Percentiles rank a stretch among this genome's conserved stretches.
Conservation (phyloP, 2,329 filamentous ascomycete genomes). For the Zymoseptoria pseudotritici region DNA sequence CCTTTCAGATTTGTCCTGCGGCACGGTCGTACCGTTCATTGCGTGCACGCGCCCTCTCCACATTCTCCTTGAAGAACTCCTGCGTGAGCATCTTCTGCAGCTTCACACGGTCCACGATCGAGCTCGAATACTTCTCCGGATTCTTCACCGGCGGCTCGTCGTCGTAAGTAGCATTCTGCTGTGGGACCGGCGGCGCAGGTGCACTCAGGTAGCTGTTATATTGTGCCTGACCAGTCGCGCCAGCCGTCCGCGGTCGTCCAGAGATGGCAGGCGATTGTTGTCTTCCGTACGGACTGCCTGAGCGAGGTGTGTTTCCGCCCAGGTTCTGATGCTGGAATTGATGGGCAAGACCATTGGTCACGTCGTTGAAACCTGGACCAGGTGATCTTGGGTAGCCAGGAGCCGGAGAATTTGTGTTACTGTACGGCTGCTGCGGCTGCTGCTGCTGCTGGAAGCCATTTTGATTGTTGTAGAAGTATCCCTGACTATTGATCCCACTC, state of each 20-base stretch:
- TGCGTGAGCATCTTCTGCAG: conserved; percentile 59
- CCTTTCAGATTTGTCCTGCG: background rate
- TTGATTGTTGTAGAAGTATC: conserved; percentile 47
- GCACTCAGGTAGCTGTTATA: conserved; percentile 62
- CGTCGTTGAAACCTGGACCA: conserved; percentile 61
- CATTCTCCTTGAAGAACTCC: conserved; percentile 95
- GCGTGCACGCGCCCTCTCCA: conserved; percentile 87
- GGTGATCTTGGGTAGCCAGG: conserved; percentile 53
- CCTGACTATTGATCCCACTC: conserved; percentile 35
- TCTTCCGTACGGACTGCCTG: conserved; percentile 58
- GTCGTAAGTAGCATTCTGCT: conserved; percentile 39
- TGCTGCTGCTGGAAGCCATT: conserved; percentile 36
- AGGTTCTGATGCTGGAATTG: conserved; percentile 97
- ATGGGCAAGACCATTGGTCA: conserved; percentile 83
- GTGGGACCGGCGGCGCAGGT: conserved; percentile 47
- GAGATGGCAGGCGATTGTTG: conserved; percentile 61
- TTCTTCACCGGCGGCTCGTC: conserved; percentile 68
- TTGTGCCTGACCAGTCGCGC: conserved; percentile 51
- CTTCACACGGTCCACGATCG: conserved; percentile 66
- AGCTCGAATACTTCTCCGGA: conserved; percentile 80
- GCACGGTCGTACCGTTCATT: conserved; percentile 68
- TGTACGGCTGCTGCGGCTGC: conserved; percentile 29
- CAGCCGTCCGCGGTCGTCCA: conserved; percentile 72
- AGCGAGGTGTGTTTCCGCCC: conserved; percentile 52
- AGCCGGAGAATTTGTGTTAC: conserved; percentile 27